Base-by-base conservation (phyloP, 768 basidiomycete genomes). In the Asterophora parasitica region DNA sequence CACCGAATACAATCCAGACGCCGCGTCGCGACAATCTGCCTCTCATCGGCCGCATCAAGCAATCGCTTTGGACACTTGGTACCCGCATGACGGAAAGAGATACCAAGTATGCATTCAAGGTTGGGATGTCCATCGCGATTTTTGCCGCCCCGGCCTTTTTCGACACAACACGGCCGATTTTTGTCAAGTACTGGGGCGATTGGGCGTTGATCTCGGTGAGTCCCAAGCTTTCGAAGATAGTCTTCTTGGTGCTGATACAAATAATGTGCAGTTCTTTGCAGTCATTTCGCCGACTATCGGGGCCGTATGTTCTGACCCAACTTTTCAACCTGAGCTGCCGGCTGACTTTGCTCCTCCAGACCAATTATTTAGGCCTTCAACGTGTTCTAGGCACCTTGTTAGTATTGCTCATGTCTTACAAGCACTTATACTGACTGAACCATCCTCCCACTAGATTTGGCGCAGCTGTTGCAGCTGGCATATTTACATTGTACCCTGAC, bases 141-240 rank as follows among this genome's bases (percentile, higher is more conserved):
- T 71, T 98, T 3, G 85, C 93, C 0, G 76, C 86, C 0, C 93
- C 94, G 2, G 94, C 94, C 0, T 97, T 95, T 65, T 83, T 89
- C 50, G 86, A 88, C 44, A 52, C 65, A 13, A 93, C 88, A 1
- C 73, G 93, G 19, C 84, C 83, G 4, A 65, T 81, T 3, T 97
- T 96, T 59, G 71, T 89, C 35, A 77, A 83, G 39, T 92, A 86
- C 57, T 79, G 83, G 57, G 94, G 94, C 30, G 92, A 97, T 67
- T 99, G 95, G 95, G 92, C 92, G 1, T 69, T 99, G 59, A 89
- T 98, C 44, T 93, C 93, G 37, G 92, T 89, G 52, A 60, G 78
- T 70, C 30, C 42, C 48, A 20, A 30, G 7, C 4, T 31, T 7
- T 20, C 46, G 27, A 46, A 42, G 47, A 30, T 32, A 10, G 27